Base-by-base conservation (phyloP, 73 alveolate genomes). In the Loxodes magnus region DNA sequence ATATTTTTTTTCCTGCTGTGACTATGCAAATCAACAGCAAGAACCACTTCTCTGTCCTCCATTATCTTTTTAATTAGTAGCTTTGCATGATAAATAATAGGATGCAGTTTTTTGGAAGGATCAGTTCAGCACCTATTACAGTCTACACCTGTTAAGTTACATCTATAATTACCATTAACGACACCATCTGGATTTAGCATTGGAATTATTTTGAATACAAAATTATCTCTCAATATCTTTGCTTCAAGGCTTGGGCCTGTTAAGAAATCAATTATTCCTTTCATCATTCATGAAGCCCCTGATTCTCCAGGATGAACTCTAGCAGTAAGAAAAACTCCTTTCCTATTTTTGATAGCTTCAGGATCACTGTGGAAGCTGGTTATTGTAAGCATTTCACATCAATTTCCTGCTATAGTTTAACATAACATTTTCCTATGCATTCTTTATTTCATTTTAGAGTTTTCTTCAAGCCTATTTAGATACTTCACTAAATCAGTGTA, bases 141-240 rank as follows among this genome's bases (percentile, higher is more conserved):
- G 50, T 96, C 99, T 36, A 94, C 97, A 16, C 99, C 99, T 4
- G 99, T 97, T 56, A 96, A 71, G 76, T 42, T 66, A 35, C 96
- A 88, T 44, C 99, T 36, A 23, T 97, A 90, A 67, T 82, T 88
- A 14, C 99, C 99, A 35, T 88, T 94, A 12, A 96, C 80, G 10
- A 96, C 99, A 4, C 99, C 99, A 56, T 96, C 99, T 0, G 98
- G 98, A 59, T 96, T 96, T 70, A 96, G 82, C 99, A 96, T 93
- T 0, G 99, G 99, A 2, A 96, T 93, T 25, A 96, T 82, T 60
- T 35, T 78, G 51, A 43, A 84, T 34, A 89, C 74, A 77, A 81
- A 85, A 70, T 85, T 71, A 56, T 89, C 98, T 49, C 98, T 56
- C 53, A 89, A 46, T 23, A 82, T 86, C 24, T 81, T 67, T 2